Evolutionary conservation across 2,329 filamentous ascomycete genomes (phyloP).

Genomic region (Diaporthe sp.): DNA sequence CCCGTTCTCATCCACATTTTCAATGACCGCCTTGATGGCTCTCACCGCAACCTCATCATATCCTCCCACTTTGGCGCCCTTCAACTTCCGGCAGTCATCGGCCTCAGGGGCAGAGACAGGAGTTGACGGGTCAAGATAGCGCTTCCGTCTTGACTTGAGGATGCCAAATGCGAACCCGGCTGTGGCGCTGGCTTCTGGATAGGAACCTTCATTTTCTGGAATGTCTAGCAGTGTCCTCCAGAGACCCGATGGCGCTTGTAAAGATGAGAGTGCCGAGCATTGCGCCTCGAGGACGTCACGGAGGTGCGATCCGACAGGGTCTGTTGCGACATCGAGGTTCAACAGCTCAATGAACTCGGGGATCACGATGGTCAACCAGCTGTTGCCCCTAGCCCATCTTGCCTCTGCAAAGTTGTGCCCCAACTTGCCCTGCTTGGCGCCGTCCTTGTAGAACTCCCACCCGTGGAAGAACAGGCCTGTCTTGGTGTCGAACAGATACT

Average conservation of each 20-base stretch:
- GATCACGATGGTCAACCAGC: conserved; percentile 87
- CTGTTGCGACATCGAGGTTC: conserved; percentile 69
- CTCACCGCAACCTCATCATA: conserved; percentile 74
- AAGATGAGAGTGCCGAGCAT: conserved; percentile 71
- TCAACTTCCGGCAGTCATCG: conserved; percentile 35
- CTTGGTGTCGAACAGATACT: conserved; percentile 81
- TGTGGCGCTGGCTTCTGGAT: conserved; percentile 82
- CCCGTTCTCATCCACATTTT: conserved; percentile 75
- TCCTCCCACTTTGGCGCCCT: conserved; percentile 16
- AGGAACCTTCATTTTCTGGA: conserved; percentile 75
- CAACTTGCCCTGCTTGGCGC: conserved; percentile 61
- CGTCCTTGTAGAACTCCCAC: conserved; percentile 73
- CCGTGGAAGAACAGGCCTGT: conserved; percentile 86
- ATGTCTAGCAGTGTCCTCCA: conserved; percentile 84
- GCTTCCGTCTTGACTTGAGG: conserved; percentile 78
- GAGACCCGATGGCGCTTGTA: conserved; percentile 74
- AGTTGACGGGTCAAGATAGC: conserved; percentile 72
- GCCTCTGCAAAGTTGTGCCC: conserved; percentile 74
- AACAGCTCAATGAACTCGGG: conserved; percentile 85
- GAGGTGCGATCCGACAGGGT: conserved; percentile 73
- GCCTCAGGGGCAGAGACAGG: conserved; percentile 35
- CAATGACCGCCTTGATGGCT: conserved; percentile 77
- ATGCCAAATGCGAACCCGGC: conserved; percentile 87
- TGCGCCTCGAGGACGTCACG: conserved; percentile 77
- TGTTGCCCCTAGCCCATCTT: conserved; percentile 73